Percentiles rank a stretch among this genome's conserved stretches.
phyloP scores from a whole-genome alignment of 345 rosid genomes.

The Murraya koenigii region DNA sequence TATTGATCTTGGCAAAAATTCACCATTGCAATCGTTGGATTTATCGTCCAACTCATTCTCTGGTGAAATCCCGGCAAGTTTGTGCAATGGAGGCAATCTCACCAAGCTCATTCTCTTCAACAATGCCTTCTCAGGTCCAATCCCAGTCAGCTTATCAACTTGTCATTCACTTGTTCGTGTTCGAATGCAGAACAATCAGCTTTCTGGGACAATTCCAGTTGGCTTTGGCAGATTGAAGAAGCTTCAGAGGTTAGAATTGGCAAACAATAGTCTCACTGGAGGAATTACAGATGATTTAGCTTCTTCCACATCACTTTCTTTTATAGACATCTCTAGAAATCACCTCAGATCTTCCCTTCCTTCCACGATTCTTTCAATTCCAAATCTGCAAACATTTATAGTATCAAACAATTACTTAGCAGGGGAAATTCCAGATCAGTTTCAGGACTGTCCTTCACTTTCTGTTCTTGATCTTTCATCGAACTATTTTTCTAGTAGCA shows the following conservation, averaged over 20 bases:
- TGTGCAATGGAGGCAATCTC: constrained; percentile 77
- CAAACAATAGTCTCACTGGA: constrained; percentile 73
- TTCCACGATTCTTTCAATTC: constrained; percentile 73
- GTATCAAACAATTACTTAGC: constrained; percentile 56
- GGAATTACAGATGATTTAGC: constrained; percentile 68
- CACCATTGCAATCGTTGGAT: constrained; percentile 83
- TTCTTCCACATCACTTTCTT: constrained; percentile 71
- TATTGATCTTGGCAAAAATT: constrained; percentile 64
- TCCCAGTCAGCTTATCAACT: constrained; percentile 54
- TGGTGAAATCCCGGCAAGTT: constrained; percentile 59
- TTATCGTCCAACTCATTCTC: constrained; percentile 78
- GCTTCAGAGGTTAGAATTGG: constrained; percentile 81
- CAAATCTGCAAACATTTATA: constrained; percentile 64
- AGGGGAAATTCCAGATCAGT: constrained; percentile 86
- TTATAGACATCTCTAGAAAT: constrained; percentile 77
- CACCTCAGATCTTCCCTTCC: constrained; percentile 62
- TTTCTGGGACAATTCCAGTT: constrained; percentile 69
- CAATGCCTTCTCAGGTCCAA: constrained; percentile 74
- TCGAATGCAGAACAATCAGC: constrained; percentile 74
- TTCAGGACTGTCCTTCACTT: constrained; percentile 91
- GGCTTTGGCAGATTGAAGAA: constrained; percentile 79
- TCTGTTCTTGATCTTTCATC: constrained; percentile 78
- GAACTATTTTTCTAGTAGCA: constrained; percentile 62
- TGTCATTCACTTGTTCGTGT: constrained; percentile 79
- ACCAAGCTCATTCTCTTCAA: constrained; percentile 88